Conservation (phyloP, 805 yeast genomes). For the Kodamaea nitidulidarum region DNA sequence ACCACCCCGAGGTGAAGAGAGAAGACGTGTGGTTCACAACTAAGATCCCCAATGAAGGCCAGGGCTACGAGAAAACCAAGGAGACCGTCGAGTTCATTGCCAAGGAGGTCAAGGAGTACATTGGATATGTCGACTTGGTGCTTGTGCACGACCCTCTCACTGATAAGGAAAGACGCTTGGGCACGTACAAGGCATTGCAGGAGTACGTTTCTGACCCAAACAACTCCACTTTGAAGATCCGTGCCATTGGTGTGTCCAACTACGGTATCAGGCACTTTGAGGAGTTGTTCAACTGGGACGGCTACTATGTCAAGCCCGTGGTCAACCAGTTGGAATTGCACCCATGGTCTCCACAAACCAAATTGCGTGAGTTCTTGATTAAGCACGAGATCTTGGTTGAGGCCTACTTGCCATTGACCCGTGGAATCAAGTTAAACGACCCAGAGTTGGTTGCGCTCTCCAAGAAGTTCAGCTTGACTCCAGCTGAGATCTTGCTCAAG, state of each 20-base stretch:
- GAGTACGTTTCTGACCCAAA: slow-evolving; percentile 48
- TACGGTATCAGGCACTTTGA: slow-evolving; percentile 42
- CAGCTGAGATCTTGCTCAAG: slow-evolving; percentile 62
- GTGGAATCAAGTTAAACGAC: slow-evolving; percentile 55
- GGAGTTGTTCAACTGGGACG: slow-evolving; percentile 55
- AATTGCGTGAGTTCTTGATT: slow-evolving; percentile 58
- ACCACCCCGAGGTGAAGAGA: slow-evolving; percentile 33
- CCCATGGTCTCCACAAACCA: slow-evolving; percentile 73
- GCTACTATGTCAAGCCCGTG: slow-evolving; percentile 43
- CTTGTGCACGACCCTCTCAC: slow-evolving; percentile 47
- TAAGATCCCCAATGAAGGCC: slow-evolving; percentile 26
- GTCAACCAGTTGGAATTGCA: slow-evolving; percentile 81
- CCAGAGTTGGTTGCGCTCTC: slow-evolving; percentile 50
- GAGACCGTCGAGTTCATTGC: slow-evolving; percentile 28
- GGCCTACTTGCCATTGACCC: slow-evolving; percentile 78
- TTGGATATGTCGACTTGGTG: slow-evolving; percentile 39
- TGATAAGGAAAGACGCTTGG: slow-evolving; percentile 43
- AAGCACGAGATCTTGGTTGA: slow-evolving; percentile 56
- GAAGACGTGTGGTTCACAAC: slow-evolving; percentile 38
- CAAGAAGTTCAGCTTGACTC: slow-evolving; percentile 43
- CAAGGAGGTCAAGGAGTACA: slow-evolving; percentile 26
- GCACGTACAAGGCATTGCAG: slow-evolving; percentile 70
- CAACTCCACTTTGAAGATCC: slow-evolving; percentile 44
- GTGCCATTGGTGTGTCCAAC: slow-evolving; percentile 29
- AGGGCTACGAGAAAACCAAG: slow-evolving; percentile 36